Base-by-base conservation (phyloP, 2,329 filamentous ascomycete genomes). In the Colletotrichum theobromicola region DNA sequence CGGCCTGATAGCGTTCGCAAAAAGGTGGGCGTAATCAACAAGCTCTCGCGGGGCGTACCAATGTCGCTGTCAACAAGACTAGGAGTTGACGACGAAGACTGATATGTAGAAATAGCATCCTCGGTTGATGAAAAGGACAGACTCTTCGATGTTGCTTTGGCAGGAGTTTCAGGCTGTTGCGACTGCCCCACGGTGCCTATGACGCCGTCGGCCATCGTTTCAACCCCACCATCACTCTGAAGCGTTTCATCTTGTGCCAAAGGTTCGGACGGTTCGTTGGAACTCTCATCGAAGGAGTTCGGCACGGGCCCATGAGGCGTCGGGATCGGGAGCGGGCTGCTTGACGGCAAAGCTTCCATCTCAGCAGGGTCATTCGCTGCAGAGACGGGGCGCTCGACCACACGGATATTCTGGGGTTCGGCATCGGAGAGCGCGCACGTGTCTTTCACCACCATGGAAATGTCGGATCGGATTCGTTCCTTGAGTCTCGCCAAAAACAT, bases 381-480 rank as follows among this genome's bases (percentile, higher is more conserved):
- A 65, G 50, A 46, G 18, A 74, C 68, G 9, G 72, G 60, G 10
- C 71, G 71, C 60, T 77, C 76, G 37, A 75, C 42, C 18, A 75
- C 60, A 26, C 68, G 76, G n/a, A 77, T 63, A 32, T 77, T 77
- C 53, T 71, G 63, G 32, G 82, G 72, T 18, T 82, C 80, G 34
- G 78, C 73, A 60, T 79, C 78, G 46, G 84, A 82, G 21, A 90
- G 82, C 16, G 84, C 84, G 75, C 87, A 87, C 2, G 88, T 90
- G 75, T 90, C 89, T 75, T 84, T 87, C 77, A 87, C 89, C 21
- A 90, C 80, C 79, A 85, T 85, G 53, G 86, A 84, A 26, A 90
- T 84, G 68, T 90, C 88, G 10, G 81, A 79, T 46, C 87, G 83
- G 57, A 90, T 87, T 24, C 87, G 86, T 13, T 84, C 80, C 72